These are phyloP conservation scores for Spinacia oleracea DNA, from an alignment of 179 eudicot species.

Conservation along the genomic window DNA sequence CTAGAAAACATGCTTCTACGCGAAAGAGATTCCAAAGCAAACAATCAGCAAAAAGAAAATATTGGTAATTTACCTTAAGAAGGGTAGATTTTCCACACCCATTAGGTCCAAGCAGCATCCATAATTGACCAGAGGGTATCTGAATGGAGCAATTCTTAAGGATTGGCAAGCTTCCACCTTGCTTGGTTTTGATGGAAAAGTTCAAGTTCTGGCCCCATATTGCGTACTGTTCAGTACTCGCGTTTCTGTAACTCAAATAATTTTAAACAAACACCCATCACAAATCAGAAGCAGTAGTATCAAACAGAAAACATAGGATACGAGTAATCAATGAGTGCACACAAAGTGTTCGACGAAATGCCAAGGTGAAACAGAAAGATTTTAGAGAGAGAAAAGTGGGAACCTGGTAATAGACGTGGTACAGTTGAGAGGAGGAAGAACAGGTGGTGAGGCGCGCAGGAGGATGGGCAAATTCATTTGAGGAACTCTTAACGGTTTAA, in stretches of 20 bases:
- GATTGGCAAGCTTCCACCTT: conserved; percentile 49
- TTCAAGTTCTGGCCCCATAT: conserved; percentile 64
- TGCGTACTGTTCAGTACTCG: conserved; percentile 40
- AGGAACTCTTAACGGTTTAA: background rate
- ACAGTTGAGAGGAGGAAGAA: conserved; percentile 26
- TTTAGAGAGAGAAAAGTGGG: background rate
- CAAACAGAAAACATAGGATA: background rate
- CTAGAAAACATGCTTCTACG: background rate
- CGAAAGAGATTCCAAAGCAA: background rate
- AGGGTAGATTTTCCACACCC: conserved; percentile 98
- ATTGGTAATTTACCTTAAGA: conserved; percentile 49
- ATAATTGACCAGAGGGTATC: conserved; percentile 82
- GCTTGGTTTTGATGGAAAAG: conserved; percentile 47
- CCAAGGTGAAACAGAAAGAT: background rate
- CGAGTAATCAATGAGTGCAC: background rate
- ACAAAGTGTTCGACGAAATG: conserved; percentile 37
- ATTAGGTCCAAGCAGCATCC: conserved; percentile 99
- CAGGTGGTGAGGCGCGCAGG: conserved; percentile 24
- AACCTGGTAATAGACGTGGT: conserved; percentile 24
- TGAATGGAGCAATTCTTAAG: conserved; percentile 75
- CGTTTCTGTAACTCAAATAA: conserved; percentile 20
- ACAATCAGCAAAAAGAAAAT: background rate
- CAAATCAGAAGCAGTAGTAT: background rate
- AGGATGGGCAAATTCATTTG: conserved; percentile 27
- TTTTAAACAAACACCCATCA: conserved; percentile 11